Percentiles rank a stretch among this genome's conserved stretches.
Conservation (phyloP, 257 asterid genomes). For the Echium plantagineum region DNA sequence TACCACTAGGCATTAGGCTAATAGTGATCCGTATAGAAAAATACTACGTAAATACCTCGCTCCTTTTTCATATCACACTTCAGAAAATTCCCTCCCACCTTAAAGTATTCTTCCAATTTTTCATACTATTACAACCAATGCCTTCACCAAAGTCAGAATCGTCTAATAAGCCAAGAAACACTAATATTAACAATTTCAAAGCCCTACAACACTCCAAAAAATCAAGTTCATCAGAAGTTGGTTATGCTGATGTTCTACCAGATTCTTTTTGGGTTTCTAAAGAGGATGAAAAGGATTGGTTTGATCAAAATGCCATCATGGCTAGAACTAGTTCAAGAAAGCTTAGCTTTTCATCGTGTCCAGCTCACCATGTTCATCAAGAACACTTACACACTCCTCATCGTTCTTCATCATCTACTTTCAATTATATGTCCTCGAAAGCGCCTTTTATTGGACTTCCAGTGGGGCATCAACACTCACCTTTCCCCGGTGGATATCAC, state of each 20-base stretch:
- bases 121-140: not conserved
- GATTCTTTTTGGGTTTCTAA: conserved; percentile 45
- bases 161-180: not conserved
- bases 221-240: not conserved
- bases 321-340: conserved; percentile 45
- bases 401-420: conserved; percentile 13
- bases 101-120: not conserved
- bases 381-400: conserved; percentile 15
- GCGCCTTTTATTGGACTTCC: conserved; percentile 32
- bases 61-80: no score
- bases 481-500: conserved; percentile 9
- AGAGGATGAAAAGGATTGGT: conserved; percentile 48
- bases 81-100: not conserved
- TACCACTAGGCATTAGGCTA: no score
- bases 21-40: no score
- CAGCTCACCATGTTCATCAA: conserved; percentile 1
- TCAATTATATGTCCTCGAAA: conserved; percentile 4
- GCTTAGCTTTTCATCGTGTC: conserved; percentile 16
- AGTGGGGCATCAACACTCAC: conserved; percentile 16
- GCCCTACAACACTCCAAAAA: not conserved
- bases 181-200: not conserved
- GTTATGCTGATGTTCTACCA: conserved; percentile 38
- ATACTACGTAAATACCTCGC: no score
- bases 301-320: conserved; percentile 39
- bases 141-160: not conserved